Conservation (phyloP, 2,329 filamentous ascomycete genomes). For the Coniochaeta sp. region DNA sequence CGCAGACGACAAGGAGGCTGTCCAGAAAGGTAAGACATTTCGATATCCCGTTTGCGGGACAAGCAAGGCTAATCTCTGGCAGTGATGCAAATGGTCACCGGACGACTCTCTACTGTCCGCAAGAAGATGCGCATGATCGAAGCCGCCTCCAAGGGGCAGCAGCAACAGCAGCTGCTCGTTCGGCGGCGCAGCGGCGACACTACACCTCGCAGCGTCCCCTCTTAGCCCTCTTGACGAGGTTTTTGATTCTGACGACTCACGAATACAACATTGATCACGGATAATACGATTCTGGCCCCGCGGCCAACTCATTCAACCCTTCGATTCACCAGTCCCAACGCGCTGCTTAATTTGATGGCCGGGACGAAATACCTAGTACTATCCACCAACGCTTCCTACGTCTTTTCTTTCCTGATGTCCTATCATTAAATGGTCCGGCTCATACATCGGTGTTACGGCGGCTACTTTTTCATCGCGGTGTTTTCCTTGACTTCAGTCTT, state of each 20-base stretch:
- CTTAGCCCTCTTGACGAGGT: constrained; percentile 30
- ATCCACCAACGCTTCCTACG: background rate
- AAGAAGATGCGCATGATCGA: constrained; percentile 57
- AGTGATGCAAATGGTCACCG: constrained; percentile 58
- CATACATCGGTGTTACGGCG: background rate
- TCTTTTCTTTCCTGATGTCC: background rate
- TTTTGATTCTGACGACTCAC: constrained; percentile 1
- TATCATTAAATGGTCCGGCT: background rate
- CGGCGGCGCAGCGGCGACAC: constrained; percentile 49
- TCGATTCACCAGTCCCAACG: background rate
- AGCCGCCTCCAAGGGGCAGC: constrained; percentile 45
- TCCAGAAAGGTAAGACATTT: constrained; percentile 59
- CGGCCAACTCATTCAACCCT: background rate
- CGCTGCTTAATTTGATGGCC: background rate
- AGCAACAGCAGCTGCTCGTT: constrained; percentile 29
- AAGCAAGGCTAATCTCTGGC: background rate
- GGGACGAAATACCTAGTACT: background rate
- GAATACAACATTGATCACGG: background rate
- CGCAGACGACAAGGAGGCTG: constrained; percentile 63
- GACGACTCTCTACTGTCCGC: constrained; percentile 46
- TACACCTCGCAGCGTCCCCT: constrained; percentile 46
- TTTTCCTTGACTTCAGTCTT: background rate
- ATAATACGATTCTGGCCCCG: background rate
- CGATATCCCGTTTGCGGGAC: background rate
- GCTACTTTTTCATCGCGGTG: background rate